Evolutionary conservation across 2,329 filamentous ascomycete species (phyloP), one percentile per base, ranked within the genome.

Genomic region (Apiospora phragmitis): DNA sequence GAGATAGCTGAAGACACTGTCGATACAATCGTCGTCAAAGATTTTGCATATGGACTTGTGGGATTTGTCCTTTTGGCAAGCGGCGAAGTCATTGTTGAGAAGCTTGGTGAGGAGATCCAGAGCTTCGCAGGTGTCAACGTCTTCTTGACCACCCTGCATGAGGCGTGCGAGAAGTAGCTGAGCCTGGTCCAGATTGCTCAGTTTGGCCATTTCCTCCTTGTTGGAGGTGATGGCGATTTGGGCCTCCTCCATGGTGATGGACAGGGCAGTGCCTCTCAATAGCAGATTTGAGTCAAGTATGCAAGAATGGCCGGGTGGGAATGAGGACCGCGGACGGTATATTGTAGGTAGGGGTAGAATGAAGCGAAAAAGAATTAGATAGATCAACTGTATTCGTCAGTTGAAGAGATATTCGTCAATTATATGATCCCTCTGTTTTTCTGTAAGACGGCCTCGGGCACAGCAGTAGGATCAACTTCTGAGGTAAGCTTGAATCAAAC

Each of bases 81-180:
- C 76, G 65, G 84, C 81, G 69, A 83, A 81, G 72, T 91, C 89
- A 47, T 89, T 84, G 75, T 84, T 86, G 70, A 92, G 83, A 49
- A 92, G 82, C 79, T 86, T 88, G 62, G 89, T 90, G 69, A 92
- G 85, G 70, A 82, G 81, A 74, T 88, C 87, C 65, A 92, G 83
- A 72, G 90, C 86, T 72, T 81, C 81, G 75, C 88, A 91, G 16
- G 89, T 92, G 74, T 93, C 91, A 70, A 90, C 89, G 78, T 93
- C 93, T 76, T 97, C 94, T 76, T 95, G 90, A 69, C 94, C 94
- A 62, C 94, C 94, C 79, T 97, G 94, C 91, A 98, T 97, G 75
- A 98, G 85, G 77, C 93, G 92, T 32, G 95, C 95, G 74, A 98
- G 90, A 75, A 95, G 91, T 70, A 97, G 89, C 77, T 92, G 89